Evolutionary conservation across 352 stramenopile species (phyloP).

Genomic region (Pythium insidiosum): DNA sequence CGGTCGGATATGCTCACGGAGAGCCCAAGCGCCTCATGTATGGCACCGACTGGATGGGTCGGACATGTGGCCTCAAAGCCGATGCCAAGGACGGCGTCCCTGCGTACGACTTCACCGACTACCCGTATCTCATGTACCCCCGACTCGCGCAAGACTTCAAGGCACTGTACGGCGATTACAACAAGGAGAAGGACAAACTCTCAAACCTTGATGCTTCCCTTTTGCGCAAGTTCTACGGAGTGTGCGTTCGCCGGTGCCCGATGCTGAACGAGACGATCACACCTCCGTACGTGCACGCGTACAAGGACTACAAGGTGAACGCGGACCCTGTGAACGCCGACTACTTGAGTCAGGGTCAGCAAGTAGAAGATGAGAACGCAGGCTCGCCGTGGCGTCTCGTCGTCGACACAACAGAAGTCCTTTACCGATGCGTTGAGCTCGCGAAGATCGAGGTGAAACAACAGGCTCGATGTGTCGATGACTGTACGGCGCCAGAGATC

Average conservation of each 20-base stretch:
- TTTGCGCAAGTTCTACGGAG: conserved; percentile 36
- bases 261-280: conserved; percentile 25
- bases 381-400: conserved; percentile 54
- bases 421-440: conserved; percentile 68
- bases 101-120: conserved; percentile 58
- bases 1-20: conserved; percentile 49
- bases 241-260: conserved; percentile 44
- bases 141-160: conserved; percentile 53
- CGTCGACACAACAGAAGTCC: conserved; percentile 52
- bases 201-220: conserved; percentile 10
- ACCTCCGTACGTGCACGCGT: conserved; percentile 51
- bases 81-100: conserved; percentile 31
- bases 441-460: conserved; percentile 34
- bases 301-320: conserved; percentile 36
- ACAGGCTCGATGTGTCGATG: conserved; percentile 48
- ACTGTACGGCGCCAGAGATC: conserved; percentile 38
- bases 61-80: conserved; percentile 48
- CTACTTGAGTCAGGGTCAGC: conserved; percentile 10
- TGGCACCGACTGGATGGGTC: conserved; percentile 62
- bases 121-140: conserved; percentile 66
- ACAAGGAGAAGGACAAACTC: conserved; percentile 10
- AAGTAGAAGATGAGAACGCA: conserved; percentile 38
- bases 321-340: conserved; percentile 27
- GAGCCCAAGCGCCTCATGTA: conserved; percentile 72
- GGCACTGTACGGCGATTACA: conserved; percentile 8